Conservation (phyloP, 768 basidiomycete genomes). For the Tulasnella sp. region DNA sequence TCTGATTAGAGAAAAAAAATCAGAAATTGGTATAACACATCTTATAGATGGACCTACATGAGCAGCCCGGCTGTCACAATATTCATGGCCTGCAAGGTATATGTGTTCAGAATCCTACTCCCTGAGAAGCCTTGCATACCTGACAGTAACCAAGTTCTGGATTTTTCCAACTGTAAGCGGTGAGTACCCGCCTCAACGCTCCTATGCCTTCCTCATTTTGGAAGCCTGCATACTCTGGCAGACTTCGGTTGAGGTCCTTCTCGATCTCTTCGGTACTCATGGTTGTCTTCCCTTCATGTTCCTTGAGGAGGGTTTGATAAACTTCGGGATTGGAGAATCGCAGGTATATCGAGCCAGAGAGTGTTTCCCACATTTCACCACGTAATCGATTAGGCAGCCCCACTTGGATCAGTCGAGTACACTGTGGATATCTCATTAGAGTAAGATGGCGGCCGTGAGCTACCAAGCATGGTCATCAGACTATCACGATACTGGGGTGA, state of each 20-base stretch:
- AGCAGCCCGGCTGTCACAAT: conserved; percentile 91
- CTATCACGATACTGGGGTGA: too few species aligned
- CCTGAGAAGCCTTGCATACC: conserved; percentile 29
- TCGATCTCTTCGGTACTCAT: conserved; percentile 97
- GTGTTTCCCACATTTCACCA: conserved; percentile 96
- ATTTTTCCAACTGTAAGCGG: conserved; percentile 92
- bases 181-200: conserved; percentile 76
- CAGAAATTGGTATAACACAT: not conserved
- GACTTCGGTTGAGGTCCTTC: conserved; percentile 89
- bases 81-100: conserved; percentile 69
- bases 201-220: conserved; percentile 79
- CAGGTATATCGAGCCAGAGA: conserved; percentile 86
- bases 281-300: conserved; percentile 63
- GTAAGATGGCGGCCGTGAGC: conserved; percentile 93
- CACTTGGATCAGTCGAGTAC: conserved; percentile 93
- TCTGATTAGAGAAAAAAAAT: conserved; percentile 31
- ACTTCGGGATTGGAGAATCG: conserved; percentile 77
- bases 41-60: conserved; percentile 40
- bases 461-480: conserved; percentile 26
- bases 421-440: conserved; percentile 87
- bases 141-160: conserved; percentile 94
- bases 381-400: conserved; percentile 88
- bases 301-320: conserved; percentile 60
- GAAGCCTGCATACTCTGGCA: conserved; percentile 95
- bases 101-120: not conserved